These are phyloP conservation scores for Lanzia echinophila DNA, from an alignment of 2,329 filamentous ascomycete species.

Conservation along the genomic window DNA sequence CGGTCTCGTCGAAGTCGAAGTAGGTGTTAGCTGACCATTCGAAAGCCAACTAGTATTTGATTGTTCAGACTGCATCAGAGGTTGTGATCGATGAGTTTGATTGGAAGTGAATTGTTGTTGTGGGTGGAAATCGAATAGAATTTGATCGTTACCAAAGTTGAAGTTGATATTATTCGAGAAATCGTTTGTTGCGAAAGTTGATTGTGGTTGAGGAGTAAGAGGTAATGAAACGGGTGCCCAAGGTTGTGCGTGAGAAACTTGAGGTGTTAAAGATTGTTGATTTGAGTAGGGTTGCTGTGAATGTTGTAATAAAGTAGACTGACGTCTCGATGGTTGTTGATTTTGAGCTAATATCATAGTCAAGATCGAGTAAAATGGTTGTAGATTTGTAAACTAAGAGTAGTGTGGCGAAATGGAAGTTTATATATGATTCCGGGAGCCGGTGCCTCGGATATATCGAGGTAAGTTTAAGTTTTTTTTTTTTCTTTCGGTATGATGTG, in stretches of 20 bases:
- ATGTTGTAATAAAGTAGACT: background rate
- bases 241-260: background rate
- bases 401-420: background rate
- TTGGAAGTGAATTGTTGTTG: constrained; percentile 16
- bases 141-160: constrained; percentile 18
- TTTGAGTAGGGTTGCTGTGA: background rate
- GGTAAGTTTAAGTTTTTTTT: background rate
- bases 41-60: constrained; percentile 24
- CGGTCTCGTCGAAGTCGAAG: constrained; percentile 23
- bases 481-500: background rate
- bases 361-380: background rate
- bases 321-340: constrained; percentile 1
- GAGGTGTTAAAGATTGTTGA: background rate
- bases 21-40: constrained; percentile 30
- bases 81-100: constrained; percentile 11
- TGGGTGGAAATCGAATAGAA: constrained; percentile 21
- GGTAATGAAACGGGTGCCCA: background rate
- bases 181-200: constrained; percentile 11
- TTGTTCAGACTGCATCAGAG: constrained; percentile 28
- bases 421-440: background rate
- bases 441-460: no score
- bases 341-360: constrained; percentile 1
- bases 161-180: constrained; percentile 16
- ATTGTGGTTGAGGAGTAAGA: background rate
- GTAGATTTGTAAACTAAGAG: background rate